phyloP scores from a whole-genome alignment of 305 asterid species.

The Fraxinus greggii region DNA sequence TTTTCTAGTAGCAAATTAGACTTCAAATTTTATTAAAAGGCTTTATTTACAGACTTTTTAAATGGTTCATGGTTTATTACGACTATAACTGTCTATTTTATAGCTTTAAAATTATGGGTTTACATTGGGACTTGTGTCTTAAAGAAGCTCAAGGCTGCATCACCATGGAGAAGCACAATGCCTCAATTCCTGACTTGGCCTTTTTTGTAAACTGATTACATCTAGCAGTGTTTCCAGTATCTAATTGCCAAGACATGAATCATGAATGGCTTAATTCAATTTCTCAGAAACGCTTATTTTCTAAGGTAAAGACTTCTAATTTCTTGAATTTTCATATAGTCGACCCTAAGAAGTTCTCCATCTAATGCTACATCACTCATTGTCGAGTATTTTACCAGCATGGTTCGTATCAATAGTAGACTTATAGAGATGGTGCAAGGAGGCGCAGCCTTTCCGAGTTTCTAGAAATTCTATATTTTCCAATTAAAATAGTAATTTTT shows the following conservation, averaged over 20 bases:
- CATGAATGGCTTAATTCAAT: background rate
- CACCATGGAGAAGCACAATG: background rate
- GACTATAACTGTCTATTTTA: background rate
- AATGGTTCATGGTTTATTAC: background rate
- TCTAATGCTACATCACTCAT: background rate
- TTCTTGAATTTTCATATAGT: background rate
- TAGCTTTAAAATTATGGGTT: background rate
- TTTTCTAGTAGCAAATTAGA: background rate
- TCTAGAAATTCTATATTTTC: background rate
- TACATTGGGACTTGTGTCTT: background rate
- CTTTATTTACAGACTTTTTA: background rate
- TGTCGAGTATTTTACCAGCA: background rate
- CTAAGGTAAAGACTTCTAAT: background rate
- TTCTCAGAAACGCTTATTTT: background rate
- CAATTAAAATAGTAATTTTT: background rate
- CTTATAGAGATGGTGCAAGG: background rate
- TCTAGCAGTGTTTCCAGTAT: background rate
- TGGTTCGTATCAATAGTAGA: background rate
- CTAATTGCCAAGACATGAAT: background rate
- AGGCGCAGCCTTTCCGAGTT: background rate
- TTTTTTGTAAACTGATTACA: background rate
- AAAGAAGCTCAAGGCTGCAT: background rate
- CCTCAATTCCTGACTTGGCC: background rate
- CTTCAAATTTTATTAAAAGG: background rate
- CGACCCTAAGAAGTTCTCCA: background rate